These are phyloP conservation scores for Aspergillus steynii DNA, from an alignment of 495 filamentous ascomycete species.

Conservation along the genomic window DNA sequence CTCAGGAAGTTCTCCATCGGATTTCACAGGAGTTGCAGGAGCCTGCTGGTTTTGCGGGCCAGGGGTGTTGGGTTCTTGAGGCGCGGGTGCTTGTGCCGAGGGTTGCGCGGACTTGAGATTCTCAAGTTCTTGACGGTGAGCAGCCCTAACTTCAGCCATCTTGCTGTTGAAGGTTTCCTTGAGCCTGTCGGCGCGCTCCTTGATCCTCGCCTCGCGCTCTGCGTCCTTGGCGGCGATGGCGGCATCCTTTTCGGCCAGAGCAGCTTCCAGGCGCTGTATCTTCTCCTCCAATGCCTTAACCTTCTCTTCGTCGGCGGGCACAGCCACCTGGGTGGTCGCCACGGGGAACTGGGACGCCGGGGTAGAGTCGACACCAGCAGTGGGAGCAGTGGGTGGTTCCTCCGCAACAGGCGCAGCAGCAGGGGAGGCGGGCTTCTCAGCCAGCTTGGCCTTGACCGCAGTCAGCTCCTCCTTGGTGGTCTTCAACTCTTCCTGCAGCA, in stretches of 20 bases:
- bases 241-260: constrained; percentile 48
- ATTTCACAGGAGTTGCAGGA: constrained; percentile 41
- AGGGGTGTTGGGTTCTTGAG: constrained; percentile 54
- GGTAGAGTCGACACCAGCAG: constrained; percentile 34
- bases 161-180: constrained; percentile 70
- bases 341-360: constrained; percentile 43
- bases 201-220: constrained; percentile 57
- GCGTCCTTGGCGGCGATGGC: constrained; percentile 38
- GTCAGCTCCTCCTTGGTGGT: constrained; percentile 45
- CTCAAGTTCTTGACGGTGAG: constrained; percentile 59
- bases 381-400: constrained; percentile 11
- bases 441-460: constrained; percentile 35
- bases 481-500: constrained; percentile 48
- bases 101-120: constrained; percentile 65
- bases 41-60: constrained; percentile 26
- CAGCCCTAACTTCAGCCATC: constrained; percentile 59
- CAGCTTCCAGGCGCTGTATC: constrained; percentile 49
- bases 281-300: constrained; percentile 48
- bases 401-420: constrained; percentile 6
- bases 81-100: constrained; percentile 48
- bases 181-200: constrained; percentile 69
- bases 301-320: constrained; percentile 33
- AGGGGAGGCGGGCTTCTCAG: constrained; percentile 32
- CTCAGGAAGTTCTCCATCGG: constrained; percentile 30
- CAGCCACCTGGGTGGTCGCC: constrained; percentile 22